Base-by-base conservation (phyloP, 805 yeast species). In the Cephaloascus fragrans region DNA sequence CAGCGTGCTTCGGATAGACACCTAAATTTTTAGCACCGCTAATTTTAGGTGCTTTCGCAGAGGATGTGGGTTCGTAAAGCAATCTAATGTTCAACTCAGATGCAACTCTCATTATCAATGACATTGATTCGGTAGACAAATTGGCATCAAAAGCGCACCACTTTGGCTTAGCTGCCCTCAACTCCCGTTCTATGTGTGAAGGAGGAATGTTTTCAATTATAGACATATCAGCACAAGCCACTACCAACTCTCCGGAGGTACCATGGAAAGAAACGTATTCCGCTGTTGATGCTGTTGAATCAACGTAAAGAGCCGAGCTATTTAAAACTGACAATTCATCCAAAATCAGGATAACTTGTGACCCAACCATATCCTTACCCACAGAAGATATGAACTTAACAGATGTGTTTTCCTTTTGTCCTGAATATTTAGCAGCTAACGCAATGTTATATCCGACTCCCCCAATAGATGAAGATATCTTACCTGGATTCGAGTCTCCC, bases 151-250 rank as follows among this genome's bases (percentile, higher is more conserved):
- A 52, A 3, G 82, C 65, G 5, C 83, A 68, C 19, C 60, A 55
- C 8, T 60, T 55, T 0, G 94, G 83, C 4, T 54, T 46, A 1
- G 67, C 54, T 10, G 51, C 38, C 1, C 45, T 42, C 4, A 87
- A 47, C 44, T 72, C 64, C 0, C 55, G 32, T 2, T 49, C 42
- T 3, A 82, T 64, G 42, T 71, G 73, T 0, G 58, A 55, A 0
- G 57, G 37, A 12, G 76, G 62, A 35, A 75, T 42, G 19, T 64
- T 58, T 45, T 83, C 83, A 18, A 80, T 61, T 8, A 81, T 73
- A n/a, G 65, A 64, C 95, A 88, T 87, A 51, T 85, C 95, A 3
- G 95, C 90, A 50, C 86, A 75, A 0, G 95, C 95, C 15, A 84
- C 63, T 3, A 83, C 53, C 36, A 88, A 62, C 3, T 71, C 79